Evolutionary conservation across 305 asterid genomes (phyloP), one percentile per base, ranked within the genome.

Genomic region (Fraxinus platypoda): DNA sequence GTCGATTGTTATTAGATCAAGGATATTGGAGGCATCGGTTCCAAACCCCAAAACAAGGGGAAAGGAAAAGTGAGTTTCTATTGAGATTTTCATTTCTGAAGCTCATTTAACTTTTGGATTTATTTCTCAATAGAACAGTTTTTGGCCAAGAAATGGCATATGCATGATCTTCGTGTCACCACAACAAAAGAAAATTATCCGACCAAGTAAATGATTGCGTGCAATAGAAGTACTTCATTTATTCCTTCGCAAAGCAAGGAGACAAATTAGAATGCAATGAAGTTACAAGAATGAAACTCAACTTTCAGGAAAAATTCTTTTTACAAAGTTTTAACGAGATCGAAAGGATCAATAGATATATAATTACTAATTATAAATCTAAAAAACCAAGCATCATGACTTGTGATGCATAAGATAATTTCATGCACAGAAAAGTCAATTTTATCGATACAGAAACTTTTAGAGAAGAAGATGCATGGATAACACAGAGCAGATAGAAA

Each of bases 401-500:
- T 41, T 79, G 77, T 4, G 4, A 25, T 8, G 72, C 26, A 66
- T 75, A 21, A 54, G 3, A 59, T 66, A 71, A 38, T 66, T 41
- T 74, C 74, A 31, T 74, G 81, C 76, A 83, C 79, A 35, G 43
- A 49, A 75, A 2, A 74, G 13, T 23, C 25, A 52, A 75, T 70
- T 30, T 38, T 26, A 59, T n/a, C 35, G 66, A 35, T 73, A 52
- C 19, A 64, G 37, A 78, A 57, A 41, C 0, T 77, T 74, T 76
- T 66, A 41, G 33, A 81, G 76, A 72, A 66, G 52, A 77, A 59
- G 26, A 64, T 35, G 9, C 74, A 73, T 30, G 35, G 35, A 9
- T 70, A 78, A 30, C 30, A 80, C 30, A 19, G 72, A 72, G 19
- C 59, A 64, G 68, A 81, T 37, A 64, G 72, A 43, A 37, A 79